Evolutionary conservation across 2,329 filamentous ascomycete genomes (phyloP).

Genomic region (Cladosporium velox): DNA sequence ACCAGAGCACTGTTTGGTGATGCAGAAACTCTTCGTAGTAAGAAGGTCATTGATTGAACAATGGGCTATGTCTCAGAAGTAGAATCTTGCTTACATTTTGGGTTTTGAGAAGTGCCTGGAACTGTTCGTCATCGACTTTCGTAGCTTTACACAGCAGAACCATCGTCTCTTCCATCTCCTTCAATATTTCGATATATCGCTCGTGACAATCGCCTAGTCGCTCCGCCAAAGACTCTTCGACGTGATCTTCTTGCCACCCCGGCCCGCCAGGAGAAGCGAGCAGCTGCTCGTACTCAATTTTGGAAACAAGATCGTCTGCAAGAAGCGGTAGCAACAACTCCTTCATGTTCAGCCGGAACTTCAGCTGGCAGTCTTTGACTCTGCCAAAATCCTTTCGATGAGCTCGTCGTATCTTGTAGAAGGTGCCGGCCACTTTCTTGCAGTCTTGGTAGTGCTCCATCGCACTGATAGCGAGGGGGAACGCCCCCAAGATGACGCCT

Average conservation of each 20-base stretch:
- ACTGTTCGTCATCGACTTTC: conserved; percentile 24
- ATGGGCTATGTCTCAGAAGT: background rate
- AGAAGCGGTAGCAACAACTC: conserved; percentile 34
- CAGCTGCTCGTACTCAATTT: conserved; percentile 24
- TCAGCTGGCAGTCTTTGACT: conserved; percentile 30
- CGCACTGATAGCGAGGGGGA: conserved; percentile 34
- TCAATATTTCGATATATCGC: conserved; percentile 31
- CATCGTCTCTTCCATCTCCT: conserved; percentile 30
- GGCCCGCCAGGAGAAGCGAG: conserved; percentile 30
- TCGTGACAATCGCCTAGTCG: conserved; percentile 31
- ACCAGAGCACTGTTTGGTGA: background rate
- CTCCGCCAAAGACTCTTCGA: conserved; percentile 28
- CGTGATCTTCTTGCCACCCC: conserved; percentile 29
- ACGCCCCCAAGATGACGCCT: conserved; percentile 36
- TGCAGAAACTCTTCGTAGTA: too few species aligned
- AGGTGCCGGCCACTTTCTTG: conserved; percentile 29
- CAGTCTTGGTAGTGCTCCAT: conserved; percentile 33
- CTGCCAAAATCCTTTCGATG: conserved; percentile 32
- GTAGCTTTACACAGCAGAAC: conserved; percentile 28
- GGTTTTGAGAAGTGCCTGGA: conserved; percentile 23
- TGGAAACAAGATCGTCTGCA: conserved; percentile 27
- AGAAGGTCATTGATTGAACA: background rate
- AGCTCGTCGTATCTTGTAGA: conserved; percentile 31
- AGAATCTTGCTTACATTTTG: conserved; percentile 12
- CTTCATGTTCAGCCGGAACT: conserved; percentile 32